Base-by-base conservation (phyloP, 1,284 basidiomycete genomes). In the Moesziomyces aphidis region DNA sequence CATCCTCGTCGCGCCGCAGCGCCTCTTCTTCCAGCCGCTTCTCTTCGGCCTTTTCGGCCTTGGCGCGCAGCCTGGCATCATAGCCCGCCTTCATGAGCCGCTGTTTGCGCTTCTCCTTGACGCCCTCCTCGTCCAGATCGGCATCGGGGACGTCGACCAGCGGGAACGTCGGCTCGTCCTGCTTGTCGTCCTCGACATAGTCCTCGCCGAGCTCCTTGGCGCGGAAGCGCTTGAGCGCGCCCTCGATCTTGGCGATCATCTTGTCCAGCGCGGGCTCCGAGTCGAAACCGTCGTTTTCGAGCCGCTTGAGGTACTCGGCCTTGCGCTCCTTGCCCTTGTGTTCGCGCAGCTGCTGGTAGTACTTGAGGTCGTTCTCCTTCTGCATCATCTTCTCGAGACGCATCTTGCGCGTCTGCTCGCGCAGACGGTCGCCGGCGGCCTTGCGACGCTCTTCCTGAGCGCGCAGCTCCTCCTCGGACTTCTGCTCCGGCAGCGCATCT, bases 21-120 rank as follows among this genome's bases (percentile, higher is more conserved):
- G 91, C 91, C 70, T 90, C 89, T 62, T 66, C 58, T 42, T 70
- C 62, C 13, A 77, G 43, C 89, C 85, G 94, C 60, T 80, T 94
- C 26, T 90, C 89, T 79, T 93, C 92, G 77, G 70, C 79, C 50
- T 97, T 98, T 85, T 99, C 96, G 39, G 91, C 91, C 73, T 93
- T 90, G 0, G 90, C 89, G 8, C 94, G 90, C 52, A 91, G 89
- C 13, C 97, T 91, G 0, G 96, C 95, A 62, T 99, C 97, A 85
- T 92, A 95, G 0, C 94, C 94, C 0, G 95, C 94, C 86, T 97
- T 99, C 87, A 97, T 88, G 42, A 99, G 87, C 68, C 91, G 91
- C 85, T 99, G 97, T 77, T 91, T 92, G 79, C 91, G 91, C 87
- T 99, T 99, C 85, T 99, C 97, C 85, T 94, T 97, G 50, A 98